Base-by-base conservation (phyloP, 352 stramenopile genomes). In the Globisporangium camurandrum region DNA sequence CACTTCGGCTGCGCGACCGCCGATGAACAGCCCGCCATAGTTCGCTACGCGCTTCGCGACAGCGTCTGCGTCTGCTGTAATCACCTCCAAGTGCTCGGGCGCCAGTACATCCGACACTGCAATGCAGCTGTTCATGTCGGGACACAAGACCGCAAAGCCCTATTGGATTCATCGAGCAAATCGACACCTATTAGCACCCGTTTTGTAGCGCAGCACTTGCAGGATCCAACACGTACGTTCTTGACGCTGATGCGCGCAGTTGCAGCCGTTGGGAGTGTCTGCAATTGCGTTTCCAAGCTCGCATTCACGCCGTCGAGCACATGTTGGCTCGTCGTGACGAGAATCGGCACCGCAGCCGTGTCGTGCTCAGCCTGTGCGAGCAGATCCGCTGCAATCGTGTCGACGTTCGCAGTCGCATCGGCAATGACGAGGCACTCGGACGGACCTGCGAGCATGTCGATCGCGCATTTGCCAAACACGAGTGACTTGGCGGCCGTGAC, bases 381-480 rank as follows among this genome's bases (percentile, higher is more conserved):
- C 34, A 94, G 54, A 51, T 94, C 84, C 0, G 80, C 75, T 2
- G 80, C 79, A 51, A 90, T 89, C 1, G 71, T 89, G 24, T 68
- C 66, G 11, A 72, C 63, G 48, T 75, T 82, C 0, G 93, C 69
- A 8, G 70, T 94, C 7, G 91, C 76, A 62, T 99, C 97, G 12
- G 93, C 95, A 67, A 99, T 96, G 2, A 99, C 96, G 44, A 99
- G 82, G 23, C 97, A 98, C 70, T 99, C 97, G 20, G 88, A 98
- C 9, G 97, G 97, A 16, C 97, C 97, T 0, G 97, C 97, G 27
- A 99, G 71, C 97, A 99, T 99, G 75, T 99, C 97, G 67, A 99
- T 99, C 17, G 90, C 95, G 65, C 95, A 98, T 57, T 96, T 93
- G 61, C 91, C 95, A 63, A 87, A 96, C 36, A 99, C 95, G 16